Evolutionary conservation across 805 yeast genomes (phyloP), one percentile per base, ranked within the genome.

Genomic region (Metschnikowia picachoensis): DNA sequence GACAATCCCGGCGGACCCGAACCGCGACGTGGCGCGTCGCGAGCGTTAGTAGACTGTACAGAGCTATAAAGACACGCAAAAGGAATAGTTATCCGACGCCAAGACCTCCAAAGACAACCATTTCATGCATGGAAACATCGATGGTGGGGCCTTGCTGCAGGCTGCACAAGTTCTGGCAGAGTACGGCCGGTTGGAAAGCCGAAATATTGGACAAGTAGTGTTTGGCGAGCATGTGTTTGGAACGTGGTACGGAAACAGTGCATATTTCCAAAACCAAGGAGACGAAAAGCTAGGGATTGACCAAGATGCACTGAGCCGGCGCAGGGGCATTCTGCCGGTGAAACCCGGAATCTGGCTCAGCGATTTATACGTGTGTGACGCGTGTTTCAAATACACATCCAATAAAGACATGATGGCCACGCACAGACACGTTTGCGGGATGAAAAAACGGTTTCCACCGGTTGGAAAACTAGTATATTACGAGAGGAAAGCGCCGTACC

Each of bases 241-340:
- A 44, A 84, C 97, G 2, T 89, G 97, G 97, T 90, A 85, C 61
- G 94, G 95, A 0, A 85, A 86, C 56, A 78, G 87, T 3, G 95
- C 89, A 0, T 85, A 88, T 60, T 87, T 90, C 39, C 60, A 13
- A 50, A 52, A 35, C 55, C 52, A 40, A 20, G 65, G 64, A 12
- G 75, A 72, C 47, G 75, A 42, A 10, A 44, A 55, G 51, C 42
- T 42, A 49, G 47, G 59, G 43, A 48, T 50, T 12, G 64, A 58
- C 35, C 46, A 41, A 27, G 49, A 31, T 30, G 14, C 44, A 29
- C 28, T 34, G 50, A 30, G 44, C n/a, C 33, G 56, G n/a, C 47
- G 49, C 36, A 15, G 46, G 13, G 41, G 38, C 25, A 25, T 36
- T 16, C 46, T 44, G 51, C 43, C 48, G 37, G 43, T 37, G n/a